Percentiles rank a stretch among this genome's conserved stretches.
phyloP scores from a whole-genome alignment of 2,329 filamentous ascomycete genomes.

The Verticillium tricorpus region DNA sequence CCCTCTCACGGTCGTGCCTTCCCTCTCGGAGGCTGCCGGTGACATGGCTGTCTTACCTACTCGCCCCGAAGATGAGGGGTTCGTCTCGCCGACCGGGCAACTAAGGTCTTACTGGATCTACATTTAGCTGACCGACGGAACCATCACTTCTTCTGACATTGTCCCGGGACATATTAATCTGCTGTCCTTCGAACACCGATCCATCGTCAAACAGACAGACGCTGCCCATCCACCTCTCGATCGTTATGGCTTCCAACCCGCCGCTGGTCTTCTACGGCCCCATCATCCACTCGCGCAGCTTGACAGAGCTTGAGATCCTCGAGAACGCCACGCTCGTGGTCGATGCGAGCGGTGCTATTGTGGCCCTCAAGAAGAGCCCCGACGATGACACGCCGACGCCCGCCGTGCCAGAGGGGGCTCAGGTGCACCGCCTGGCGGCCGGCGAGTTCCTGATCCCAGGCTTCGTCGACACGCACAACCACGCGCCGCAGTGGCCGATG shows the following conservation, averaged over 20 bases:
- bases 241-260: background rate
- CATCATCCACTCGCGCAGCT: constrained; percentile 33
- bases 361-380: constrained; percentile 15
- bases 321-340: constrained; percentile 30
- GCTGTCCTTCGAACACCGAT: no score
- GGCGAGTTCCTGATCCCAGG: constrained; percentile 54
- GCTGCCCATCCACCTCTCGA: background rate
- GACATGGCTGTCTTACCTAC: no score
- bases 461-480: constrained; percentile 64
- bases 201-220: no score
- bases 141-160: no score
- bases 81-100: no score
- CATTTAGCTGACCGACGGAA: no score
- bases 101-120: no score
- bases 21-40: no score
- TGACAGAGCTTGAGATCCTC: constrained; percentile 29
- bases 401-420: constrained; percentile 8
- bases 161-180: no score
- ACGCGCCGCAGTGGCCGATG: constrained; percentile 55
- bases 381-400: constrained; percentile 4
- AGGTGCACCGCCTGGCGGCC: constrained; percentile 25
- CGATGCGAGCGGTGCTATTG: constrained; percentile 18
- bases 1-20: no score
- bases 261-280: constrained; percentile 32
- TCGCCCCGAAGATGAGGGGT: no score